Evolutionary conservation across 805 yeast species (phyloP).

Genomic region (Kodamaea restingae): DNA sequence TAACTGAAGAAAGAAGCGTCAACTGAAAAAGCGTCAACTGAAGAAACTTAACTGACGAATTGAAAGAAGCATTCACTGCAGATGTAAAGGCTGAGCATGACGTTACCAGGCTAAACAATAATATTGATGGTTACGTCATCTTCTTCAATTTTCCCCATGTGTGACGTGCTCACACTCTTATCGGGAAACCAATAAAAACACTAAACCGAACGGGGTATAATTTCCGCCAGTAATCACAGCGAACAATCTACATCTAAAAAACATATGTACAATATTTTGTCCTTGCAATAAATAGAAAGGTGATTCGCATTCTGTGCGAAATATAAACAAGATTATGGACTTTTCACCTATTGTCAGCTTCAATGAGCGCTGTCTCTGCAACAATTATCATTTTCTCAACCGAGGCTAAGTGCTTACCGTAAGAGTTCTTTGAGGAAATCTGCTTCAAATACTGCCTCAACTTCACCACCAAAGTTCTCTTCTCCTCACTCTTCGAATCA

Average conservation of each 20-base stretch:
- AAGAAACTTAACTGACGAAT: too few species aligned
- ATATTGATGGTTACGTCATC: too few species aligned
- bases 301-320: not conserved
- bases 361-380: constrained; percentile 46
- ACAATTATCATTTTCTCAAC: constrained; percentile 68
- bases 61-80: too few species aligned
- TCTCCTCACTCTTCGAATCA: constrained; percentile 55
- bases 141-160: too few species aligned
- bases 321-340: not conserved
- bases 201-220: too few species aligned
- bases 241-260: constrained; percentile 1
- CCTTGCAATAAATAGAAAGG: not conserved
- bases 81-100: too few species aligned
- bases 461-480: constrained; percentile 63
- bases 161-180: too few species aligned
- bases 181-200: too few species aligned
- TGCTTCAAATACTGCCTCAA: constrained; percentile 77
- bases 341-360: constrained; percentile 30
- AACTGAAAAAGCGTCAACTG: too few species aligned
- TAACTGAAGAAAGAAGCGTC: too few species aligned
- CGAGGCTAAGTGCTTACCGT: constrained; percentile 80
- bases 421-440: constrained; percentile 57
- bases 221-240: too few species aligned
- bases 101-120: too few species aligned
- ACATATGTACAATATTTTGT: constrained; percentile 6